A percentile compares a stretch with the other conserved stretches of the same genome.
phyloP scores from a whole-genome alignment of 2,329 filamentous ascomycete genomes.

The Lasiodiplodia hormozganensis region DNA sequence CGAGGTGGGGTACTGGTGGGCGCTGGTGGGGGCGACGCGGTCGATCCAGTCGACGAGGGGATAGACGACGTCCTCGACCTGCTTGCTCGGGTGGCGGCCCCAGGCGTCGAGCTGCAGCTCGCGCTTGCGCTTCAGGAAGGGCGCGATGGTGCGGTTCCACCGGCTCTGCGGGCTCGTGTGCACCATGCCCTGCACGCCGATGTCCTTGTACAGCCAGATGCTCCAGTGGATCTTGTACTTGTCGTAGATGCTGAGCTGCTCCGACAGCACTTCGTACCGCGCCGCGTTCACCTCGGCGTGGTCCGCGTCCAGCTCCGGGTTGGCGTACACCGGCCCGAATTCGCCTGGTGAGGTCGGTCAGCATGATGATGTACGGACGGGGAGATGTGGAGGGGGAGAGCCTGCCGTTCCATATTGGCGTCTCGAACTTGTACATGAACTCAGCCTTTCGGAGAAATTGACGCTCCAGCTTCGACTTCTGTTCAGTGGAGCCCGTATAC shows the following conservation, averaged over 20 bases:
- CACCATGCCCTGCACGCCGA: conserved; percentile 43
- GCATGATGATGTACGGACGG: conserved; percentile 52
- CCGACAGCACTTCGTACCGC: conserved; percentile 51
- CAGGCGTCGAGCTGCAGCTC: conserved; percentile 62
- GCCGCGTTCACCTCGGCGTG: conserved; percentile 50
- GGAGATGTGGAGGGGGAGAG: conserved; percentile 1
- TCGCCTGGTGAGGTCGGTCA: conserved; percentile 64
- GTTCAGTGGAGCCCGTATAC: conserved; percentile 52
- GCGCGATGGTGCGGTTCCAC: conserved; percentile 58
- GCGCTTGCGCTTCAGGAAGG: conserved; percentile 64
- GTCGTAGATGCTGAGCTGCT: conserved; percentile 60
- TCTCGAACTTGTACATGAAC: conserved; percentile 53
- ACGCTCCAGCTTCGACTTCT: conserved; percentile 52
- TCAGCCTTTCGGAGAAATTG: conserved; percentile 56
- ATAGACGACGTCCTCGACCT: conserved; percentile 54
- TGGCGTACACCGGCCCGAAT: conserved; percentile 57
- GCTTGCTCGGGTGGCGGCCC: conserved; percentile 50
- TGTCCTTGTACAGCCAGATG: conserved; percentile 54
- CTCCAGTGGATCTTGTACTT: conserved; percentile 61
- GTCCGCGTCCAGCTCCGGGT: conserved; percentile 46
- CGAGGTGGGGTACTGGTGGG: conserved; percentile 39
- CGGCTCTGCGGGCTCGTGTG: conserved; percentile 32
- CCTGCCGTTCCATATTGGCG: conserved; percentile 55
- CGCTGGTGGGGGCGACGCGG: conserved; percentile 36
- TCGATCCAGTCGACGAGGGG: conserved; percentile 46